Base-by-base conservation (phyloP, 2,329 filamentous ascomycete species). In the Calonectria hongkongensis region DNA sequence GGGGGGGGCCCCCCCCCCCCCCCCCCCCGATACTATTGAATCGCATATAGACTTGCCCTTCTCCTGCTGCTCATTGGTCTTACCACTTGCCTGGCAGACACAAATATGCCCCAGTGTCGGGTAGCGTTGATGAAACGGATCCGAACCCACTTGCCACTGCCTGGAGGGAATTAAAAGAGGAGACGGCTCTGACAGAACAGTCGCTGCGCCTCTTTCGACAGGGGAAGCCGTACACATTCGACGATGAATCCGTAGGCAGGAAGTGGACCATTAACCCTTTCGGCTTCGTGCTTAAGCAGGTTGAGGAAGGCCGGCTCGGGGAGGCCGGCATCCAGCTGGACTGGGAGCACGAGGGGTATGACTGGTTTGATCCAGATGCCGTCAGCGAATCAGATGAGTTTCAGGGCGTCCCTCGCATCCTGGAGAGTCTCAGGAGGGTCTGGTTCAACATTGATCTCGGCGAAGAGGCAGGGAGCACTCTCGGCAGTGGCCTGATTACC, bases 211-310 rank as follows among this genome's bases (percentile, higher is more conserved):
- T 92, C 27, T 86, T 90, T 76, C 87, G 90, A 21, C 85, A 87
- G 28, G 92, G 91, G 1, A 91, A 91, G 71, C 87, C 88, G 3
- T 94, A 90, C 76, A 84, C 85, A 1, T 92, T 93, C 73, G 76
- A 79, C 6, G 92, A 93, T 75, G 78, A 85, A 4, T 83, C 84
- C 0, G 82, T 92, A 16, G 85, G 87, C 25, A 88, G 90, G 28
- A 85, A 89, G 78, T 94, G 92, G 92, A 91, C 86, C 7, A 87
- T 94, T 60, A 86, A 92, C 72, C 91, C 92, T 0, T 94, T 94
- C 75, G 88, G 87, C 0, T 94, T 90, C 79, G 82, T 86, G 9
- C 83, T 93, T 30, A 88, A 84, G 9, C 74, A 80, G 0, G 82
- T 47, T 21, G 63, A 50, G 12, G 73, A 78, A 1, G 77, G 73